Conservation (phyloP, 2,329 filamentous ascomycete species). For the Neofusicoccum umdonicola region DNA sequence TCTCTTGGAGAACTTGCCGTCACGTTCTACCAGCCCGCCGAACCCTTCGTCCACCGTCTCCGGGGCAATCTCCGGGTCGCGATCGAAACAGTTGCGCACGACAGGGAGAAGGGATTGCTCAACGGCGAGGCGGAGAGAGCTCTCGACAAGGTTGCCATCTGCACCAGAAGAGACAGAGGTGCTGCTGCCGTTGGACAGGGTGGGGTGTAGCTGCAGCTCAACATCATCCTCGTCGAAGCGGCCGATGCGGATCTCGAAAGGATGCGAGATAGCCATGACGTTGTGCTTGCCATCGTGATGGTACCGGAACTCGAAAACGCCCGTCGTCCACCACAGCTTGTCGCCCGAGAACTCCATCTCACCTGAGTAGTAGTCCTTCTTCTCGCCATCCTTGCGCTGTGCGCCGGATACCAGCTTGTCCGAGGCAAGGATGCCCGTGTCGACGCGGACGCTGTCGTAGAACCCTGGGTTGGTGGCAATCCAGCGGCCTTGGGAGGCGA, state of each 20-base stretch:
- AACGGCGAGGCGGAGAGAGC: constrained; percentile 65
- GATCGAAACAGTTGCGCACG: constrained; percentile 88
- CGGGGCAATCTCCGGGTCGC: constrained; percentile 86
- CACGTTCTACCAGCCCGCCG: constrained; percentile 78
- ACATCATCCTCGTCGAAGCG: constrained; percentile 75
- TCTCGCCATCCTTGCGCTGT: constrained; percentile 47
- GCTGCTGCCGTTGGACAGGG: background rate
- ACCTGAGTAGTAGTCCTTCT: constrained; percentile 65
- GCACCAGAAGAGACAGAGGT: background rate
- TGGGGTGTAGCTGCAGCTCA: constrained; percentile 49
- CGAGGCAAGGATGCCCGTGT: constrained; percentile 70
- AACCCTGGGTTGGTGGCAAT: constrained; percentile 72
- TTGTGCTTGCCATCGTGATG: constrained; percentile 91
- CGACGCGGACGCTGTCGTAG: constrained; percentile 73
- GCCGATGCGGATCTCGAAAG: constrained; percentile 84
- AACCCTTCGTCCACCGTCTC: constrained; percentile 76
- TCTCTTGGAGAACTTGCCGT: constrained; percentile 82
- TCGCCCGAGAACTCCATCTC: constrained; percentile 87
- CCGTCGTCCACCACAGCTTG: constrained; percentile 96
- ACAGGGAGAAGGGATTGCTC: constrained; percentile 77
- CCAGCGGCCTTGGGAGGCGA: constrained; percentile 88
- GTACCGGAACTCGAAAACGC: constrained; percentile 95
- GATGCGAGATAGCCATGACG: constrained; percentile 89
- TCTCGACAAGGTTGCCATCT: constrained; percentile 37
- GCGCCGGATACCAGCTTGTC: constrained; percentile 58